Evolutionary conservation across 805 yeast genomes (phyloP).

Genomic region (Lipomyces anomalus): DNA sequence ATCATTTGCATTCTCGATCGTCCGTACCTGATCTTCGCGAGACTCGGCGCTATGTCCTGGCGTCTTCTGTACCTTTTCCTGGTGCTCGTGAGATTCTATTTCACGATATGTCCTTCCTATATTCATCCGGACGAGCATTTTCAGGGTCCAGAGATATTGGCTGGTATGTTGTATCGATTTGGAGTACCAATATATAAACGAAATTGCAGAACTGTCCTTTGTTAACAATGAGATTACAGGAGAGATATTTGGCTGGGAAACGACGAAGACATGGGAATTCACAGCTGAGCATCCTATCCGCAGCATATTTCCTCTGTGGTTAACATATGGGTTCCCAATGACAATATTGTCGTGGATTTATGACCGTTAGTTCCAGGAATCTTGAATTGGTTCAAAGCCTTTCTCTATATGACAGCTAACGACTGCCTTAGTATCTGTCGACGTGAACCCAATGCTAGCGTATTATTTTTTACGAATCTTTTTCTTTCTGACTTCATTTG

Average conservation of each 20-base stretch:
- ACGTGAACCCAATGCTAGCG: slow-evolving; percentile 16
- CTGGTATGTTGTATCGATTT: slow-evolving; percentile 31
- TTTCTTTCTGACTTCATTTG: slow-evolving; percentile 16
- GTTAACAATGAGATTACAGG: slow-evolving; percentile 14
- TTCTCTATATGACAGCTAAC: no score
- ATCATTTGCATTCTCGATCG: no score
- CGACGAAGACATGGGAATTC: slow-evolving; percentile 81
- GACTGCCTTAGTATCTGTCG: no score
- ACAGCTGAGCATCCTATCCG: slow-evolving; percentile 52
- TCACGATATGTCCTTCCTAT: slow-evolving; percentile 70
- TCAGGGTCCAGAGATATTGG: slow-evolving; percentile 76
- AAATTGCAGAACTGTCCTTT: background rate
- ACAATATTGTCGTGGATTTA: slow-evolving; percentile 30
- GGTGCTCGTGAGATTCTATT: slow-evolving; percentile 41
- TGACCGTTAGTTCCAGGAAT: slow-evolving; percentile 10
- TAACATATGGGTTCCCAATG: slow-evolving; percentile 62
- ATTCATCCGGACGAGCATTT: slow-evolving; percentile 98
- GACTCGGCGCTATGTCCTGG: no score
- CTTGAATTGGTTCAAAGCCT: no score
- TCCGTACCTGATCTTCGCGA: no score
- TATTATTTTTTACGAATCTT: slow-evolving; percentile 19
- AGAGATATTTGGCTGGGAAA: slow-evolving; percentile 40
- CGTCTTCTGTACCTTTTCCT: slow-evolving; percentile 17
- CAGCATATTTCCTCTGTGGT: slow-evolving; percentile 61
- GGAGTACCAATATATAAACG: background rate